Percentiles rank a stretch among this genome's conserved stretches.
Conservation (phyloP, 148 eudicot genomes). For the Linanthus parryae region DNA sequence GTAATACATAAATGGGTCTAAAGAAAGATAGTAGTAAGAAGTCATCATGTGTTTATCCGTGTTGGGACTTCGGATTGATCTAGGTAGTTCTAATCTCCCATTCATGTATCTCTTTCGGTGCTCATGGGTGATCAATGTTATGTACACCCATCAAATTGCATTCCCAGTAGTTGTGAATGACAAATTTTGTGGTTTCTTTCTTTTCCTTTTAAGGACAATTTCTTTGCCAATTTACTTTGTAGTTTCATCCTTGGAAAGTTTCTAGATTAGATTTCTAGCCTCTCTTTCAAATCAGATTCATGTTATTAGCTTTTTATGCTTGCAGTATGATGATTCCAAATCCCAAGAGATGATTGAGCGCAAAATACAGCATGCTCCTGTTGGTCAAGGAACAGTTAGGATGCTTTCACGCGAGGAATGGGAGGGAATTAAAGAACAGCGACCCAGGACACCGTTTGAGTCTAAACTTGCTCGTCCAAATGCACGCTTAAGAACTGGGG, state of each 20-base stretch:
- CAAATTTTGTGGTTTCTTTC: not conserved
- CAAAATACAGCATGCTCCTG: slow-evolving; percentile 69
- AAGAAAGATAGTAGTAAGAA: too few species aligned
- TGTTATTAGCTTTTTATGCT: not conserved
- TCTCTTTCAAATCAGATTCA: not conserved
- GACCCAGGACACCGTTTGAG: slow-evolving; percentile 95
- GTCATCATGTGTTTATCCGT: too few species aligned
- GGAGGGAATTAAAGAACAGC: slow-evolving; percentile 72
- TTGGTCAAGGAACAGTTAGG: slow-evolving; percentile 84
- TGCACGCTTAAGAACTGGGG: slow-evolving; percentile 78
- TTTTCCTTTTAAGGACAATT: not conserved
- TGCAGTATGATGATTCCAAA: slow-evolving; percentile 70
- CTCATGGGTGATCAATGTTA: not conserved
- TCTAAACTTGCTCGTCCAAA: slow-evolving; percentile 90
- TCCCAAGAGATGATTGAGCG: slow-evolving; percentile 81
- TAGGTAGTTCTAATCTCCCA: too few species aligned
- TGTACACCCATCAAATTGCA: not conserved
- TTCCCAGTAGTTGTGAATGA: not conserved
- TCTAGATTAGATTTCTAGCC: not conserved
- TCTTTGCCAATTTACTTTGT: not conserved
- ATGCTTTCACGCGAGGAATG: slow-evolving; percentile 92
- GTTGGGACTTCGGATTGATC: too few species aligned
- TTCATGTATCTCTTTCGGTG: too few species aligned
- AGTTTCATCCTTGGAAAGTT: not conserved
- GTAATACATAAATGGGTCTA: too few species aligned